Conservation (phyloP, 2,329 filamentous ascomycete genomes). For the Aspergillus spinulosporus region DNA sequence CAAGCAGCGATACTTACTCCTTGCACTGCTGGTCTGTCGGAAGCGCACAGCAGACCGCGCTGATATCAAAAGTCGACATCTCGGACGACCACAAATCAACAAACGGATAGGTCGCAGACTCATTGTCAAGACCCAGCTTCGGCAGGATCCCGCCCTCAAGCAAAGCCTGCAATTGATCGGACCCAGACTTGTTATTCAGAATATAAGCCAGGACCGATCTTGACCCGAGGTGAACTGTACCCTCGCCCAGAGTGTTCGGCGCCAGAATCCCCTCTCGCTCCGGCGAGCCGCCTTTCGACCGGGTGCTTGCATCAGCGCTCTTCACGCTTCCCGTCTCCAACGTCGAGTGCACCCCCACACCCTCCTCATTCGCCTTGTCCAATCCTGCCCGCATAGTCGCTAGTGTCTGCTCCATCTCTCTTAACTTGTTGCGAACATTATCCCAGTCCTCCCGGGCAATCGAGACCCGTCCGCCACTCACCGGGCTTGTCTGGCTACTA, state of each 20-base stretch:
- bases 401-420: slow-evolving; percentile 47
- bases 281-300: slow-evolving; percentile 37
- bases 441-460: slow-evolving; percentile 48
- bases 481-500: slow-evolving; percentile 14
- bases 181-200: slow-evolving; percentile 54
- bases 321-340: slow-evolving; percentile 34
- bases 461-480: slow-evolving; percentile 32
- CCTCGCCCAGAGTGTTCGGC: slow-evolving; percentile 59
- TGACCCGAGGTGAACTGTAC: slow-evolving; percentile 63
- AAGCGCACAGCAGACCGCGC: slow-evolving; percentile 59
- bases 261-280: slow-evolving; percentile 61
- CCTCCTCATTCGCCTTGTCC: slow-evolving; percentile 38
- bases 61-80: slow-evolving; percentile 58
- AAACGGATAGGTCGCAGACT: slow-evolving; percentile 65
- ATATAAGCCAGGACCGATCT: slow-evolving; percentile 64
- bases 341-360: slow-evolving; percentile 8
- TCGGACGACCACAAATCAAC: slow-evolving; percentile 66
- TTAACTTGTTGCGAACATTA: slow-evolving; percentile 43
- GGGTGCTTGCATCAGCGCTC: slow-evolving; percentile 32
- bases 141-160: slow-evolving; percentile 63
- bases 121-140: slow-evolving; percentile 64
- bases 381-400: slow-evolving; percentile 41
- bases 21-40: slow-evolving; percentile 60
- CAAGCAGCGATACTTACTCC: slow-evolving; percentile 37
- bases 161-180: slow-evolving; percentile 53